Evolutionary conservation across 208 protist species (phyloP), one percentile per base, ranked within the genome.

Genomic region (Wallacemonas rigidus): DNA sequence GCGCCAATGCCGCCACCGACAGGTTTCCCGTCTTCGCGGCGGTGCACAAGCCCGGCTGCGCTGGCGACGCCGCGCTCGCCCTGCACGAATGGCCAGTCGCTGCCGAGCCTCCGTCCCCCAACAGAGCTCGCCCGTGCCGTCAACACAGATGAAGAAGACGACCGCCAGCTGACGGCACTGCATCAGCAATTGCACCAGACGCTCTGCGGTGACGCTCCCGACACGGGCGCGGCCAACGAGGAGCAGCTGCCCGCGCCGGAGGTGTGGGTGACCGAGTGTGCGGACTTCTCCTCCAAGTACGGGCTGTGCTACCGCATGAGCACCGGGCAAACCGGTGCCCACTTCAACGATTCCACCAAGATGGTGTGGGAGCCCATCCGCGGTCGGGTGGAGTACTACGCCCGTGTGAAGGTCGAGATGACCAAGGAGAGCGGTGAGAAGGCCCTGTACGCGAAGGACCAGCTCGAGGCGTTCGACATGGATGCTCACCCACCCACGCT

Each of bases 261-360:
- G 35, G 85, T 98, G 64, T 98, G 94, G 90, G 90, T 99, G 38
- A 89, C 76, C 57, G 85, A 94, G 58, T 98, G 82, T 80, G 86
- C 97, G 2, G 97, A 99, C 81, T 99, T 99, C 83, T 95, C 92
- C 12, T 80, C 83, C 62, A 99, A 99, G 87, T 99, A 99, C 86
- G 99, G 99, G 40, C 68, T 99, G 17, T 95, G 91, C 45, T 99
- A 99, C 86, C 55, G 89, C 45, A 87, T 99, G 17, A 95, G 74
- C 76, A 97, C 95, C 77, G 94, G 96, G 12, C 85, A 90, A 44
- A 89, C 96, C 64, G 99, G 99, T 15, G 98, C 94, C n/a, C 90
- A 97, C 80, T 99, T 99, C 85, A 99, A 99, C 85, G 98, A 99
- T 86, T 81, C 77, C 17, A 99, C 97, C 7, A 98, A 98, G 78